Base-by-base conservation (phyloP, 2,329 filamentous ascomycete species). In the Macrophomina phaseolina region DNA sequence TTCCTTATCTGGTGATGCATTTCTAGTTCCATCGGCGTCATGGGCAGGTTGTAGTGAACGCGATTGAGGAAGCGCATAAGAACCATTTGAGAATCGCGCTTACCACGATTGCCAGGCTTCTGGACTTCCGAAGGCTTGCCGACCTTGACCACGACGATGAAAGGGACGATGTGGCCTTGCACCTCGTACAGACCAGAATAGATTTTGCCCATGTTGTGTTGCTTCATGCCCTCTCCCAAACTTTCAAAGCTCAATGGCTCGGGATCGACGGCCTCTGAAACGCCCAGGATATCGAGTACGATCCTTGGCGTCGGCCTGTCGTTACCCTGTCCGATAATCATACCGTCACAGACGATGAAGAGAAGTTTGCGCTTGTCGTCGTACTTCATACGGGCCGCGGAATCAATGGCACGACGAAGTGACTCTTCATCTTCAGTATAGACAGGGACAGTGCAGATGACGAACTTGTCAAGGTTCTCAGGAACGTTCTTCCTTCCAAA, bases 391-490 rank as follows among this genome's bases (percentile, higher is more conserved):
- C 93, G 87, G 34, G 95, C 94, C 67, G 93, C 91, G 0, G 95
- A 99, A 78, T 99, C 95, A 73, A 99, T 97, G 67, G 95, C 95
- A 84, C 94, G 94, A 65, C 95, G 93, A 32, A 99, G 85, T 42
- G 94, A 98, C 0, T 99, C 96, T 78, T 99, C 96, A 76, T 98
- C 95, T 83, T 99, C 95, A 0, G 95, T 99, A 75, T 99, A 99
- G 1, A 93, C 95, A 0, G 95, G 95, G 68, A 99, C 94, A 79
- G 97, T 96, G 76, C 93, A 97, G 80, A 99, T 97, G 77, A 99
- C 86, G 77, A 99, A 99, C 78, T 99, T 99, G 81, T 99, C 95
- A 36, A 99, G 87, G 76, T 97, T 95, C 80, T 99, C 95, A 0
- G 95, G 96, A 45, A 94, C 82, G 70, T 92, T 97, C 82, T 97